Evolutionary conservation across 441 rosid genomes (phyloP), one percentile per base, ranked within the genome.

Genomic region (Eutrema salsugineum): DNA sequence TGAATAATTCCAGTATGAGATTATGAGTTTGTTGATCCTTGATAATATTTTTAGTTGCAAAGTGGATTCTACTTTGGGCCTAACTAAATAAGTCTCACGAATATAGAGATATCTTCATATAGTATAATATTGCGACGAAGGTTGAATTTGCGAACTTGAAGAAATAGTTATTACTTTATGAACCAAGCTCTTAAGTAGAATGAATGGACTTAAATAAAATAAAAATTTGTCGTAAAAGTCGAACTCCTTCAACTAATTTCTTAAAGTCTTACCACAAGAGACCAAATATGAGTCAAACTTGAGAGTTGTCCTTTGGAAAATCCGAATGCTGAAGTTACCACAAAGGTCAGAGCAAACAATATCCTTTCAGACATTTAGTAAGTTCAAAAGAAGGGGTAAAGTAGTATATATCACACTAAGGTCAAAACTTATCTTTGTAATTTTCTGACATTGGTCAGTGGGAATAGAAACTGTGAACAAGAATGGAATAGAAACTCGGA

Each of bases 401-500:
- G 12, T 12, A 11, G 50, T 24, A 24, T 67, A 58, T 39, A 15
- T 12, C 58, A 19, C 54, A n/a, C 46, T n/a, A 39, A 19, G n/a
- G n/a, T 30, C 30, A 5, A 36, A 44, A 63, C 43, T 39, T 38
- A 24, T 47, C 63, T 61, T 73, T 74, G 60, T 68, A 72, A 33
- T 27, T 78, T 77, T 15, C 94, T 87, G 98, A 90, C 94, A 86
- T 17, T 59, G 66, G 27, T 82, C 94, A 84, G 96, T 86, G 73
- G 86, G 97, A 88, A 88, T 90, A 88, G 97, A 92, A 90, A 87
- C 87, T 83, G 82, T 66, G 86, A 75, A 46, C 47, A 69, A 70
- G 93, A 92, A 92, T 92, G 93, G 97, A 92, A 92, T 92, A 88
- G 96, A 92, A 88, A 73, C 91, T 79, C 70, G 73, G 82, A 88